Evolutionary conservation across 108 stramenopile species (phyloP).

Genomic region (Skeletonema grethae): DNA sequence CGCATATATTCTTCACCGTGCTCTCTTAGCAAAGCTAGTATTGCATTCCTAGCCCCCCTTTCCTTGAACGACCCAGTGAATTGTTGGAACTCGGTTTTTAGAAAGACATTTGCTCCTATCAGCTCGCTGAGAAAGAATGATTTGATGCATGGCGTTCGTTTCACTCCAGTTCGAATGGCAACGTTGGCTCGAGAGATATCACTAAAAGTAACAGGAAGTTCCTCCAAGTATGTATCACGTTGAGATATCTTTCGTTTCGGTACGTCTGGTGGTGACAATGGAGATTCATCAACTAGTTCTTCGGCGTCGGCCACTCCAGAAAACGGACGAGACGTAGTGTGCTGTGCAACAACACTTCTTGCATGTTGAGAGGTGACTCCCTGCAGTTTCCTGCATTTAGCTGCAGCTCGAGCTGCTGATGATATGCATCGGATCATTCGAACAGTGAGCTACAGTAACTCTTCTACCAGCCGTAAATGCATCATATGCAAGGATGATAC

Average conservation of each 20-base stretch:
- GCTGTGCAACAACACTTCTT: neutral
- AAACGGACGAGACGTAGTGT: slow-evolving; percentile 26
- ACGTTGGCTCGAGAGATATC: slow-evolving; percentile 83
- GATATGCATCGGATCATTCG: neutral
- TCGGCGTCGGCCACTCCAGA: slow-evolving; percentile 10
- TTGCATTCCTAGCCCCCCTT: slow-evolving; percentile 95
- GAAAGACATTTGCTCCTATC: slow-evolving; percentile 78
- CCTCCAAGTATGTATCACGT: slow-evolving; percentile 31
- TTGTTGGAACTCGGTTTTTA: slow-evolving; percentile 87
- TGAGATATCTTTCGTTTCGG: slow-evolving; percentile 24
- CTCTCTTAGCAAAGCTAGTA: slow-evolving; percentile 63
- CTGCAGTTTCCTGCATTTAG: neutral
- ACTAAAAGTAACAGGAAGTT: slow-evolving; percentile 75
- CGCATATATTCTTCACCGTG: slow-evolving; percentile 43
- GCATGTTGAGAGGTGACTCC: too few relatives aligned
- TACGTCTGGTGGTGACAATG: neutral
- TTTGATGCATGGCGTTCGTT: slow-evolving; percentile 65
- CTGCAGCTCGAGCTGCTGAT: neutral
- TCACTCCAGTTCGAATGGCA: slow-evolving; percentile 75
- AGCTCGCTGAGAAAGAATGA: slow-evolving; percentile 79
- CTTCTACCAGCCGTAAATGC: neutral
- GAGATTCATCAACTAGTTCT: slow-evolving; percentile 1
- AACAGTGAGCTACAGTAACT: neutral
- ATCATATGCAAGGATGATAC: too few relatives aligned
- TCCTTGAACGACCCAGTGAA: slow-evolving; percentile 98